Evolutionary conservation across 106 monocot genomes (phyloP).

Genomic region (Dioscorea alata): DNA sequence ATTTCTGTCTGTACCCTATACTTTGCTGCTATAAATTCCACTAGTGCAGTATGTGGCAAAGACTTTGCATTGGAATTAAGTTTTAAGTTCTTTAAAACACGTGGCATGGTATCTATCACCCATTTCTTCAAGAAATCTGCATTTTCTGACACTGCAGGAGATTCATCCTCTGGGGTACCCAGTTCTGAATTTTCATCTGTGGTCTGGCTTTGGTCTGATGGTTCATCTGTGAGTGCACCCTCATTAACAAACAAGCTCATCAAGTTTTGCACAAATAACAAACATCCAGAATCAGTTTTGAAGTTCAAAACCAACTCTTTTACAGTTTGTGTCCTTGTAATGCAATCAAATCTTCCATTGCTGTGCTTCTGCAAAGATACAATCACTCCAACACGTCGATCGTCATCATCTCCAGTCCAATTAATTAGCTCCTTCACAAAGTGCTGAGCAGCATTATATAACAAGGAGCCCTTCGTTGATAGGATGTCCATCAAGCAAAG

Average conservation of each 20-base stretch:
- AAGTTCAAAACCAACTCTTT: constrained; percentile 55
- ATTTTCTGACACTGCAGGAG: constrained; percentile 32
- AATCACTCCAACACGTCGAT: constrained; percentile 50
- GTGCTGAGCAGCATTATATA: constrained; percentile 75
- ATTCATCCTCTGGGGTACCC: constrained; percentile 41
- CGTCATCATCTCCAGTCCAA: constrained; percentile 54
- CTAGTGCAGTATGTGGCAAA: constrained; percentile 23
- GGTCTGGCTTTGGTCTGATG: constrained; percentile 90
- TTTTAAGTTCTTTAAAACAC: constrained; percentile 72
- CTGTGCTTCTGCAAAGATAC: constrained; percentile 75
- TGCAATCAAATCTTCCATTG: constrained; percentile 75
- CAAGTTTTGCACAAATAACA: constrained; percentile 65
- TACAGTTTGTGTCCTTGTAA: constrained; percentile 71
- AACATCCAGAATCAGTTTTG: constrained; percentile 38
- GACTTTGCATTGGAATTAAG: constrained; percentile 24
- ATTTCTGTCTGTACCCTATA: constrained; percentile 70
- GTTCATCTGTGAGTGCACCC: constrained; percentile 56
- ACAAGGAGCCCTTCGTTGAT: constrained; percentile 54
- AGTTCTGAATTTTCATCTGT: constrained; percentile 91
- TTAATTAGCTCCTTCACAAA: constrained; percentile 68
- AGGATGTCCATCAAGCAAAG: constrained; percentile 86
- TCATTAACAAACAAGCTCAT: constrained; percentile 83
- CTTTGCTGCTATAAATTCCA: constrained; percentile 42
- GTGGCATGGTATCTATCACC: constrained; percentile 74
- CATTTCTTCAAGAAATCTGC: constrained; percentile 67